These are phyloP conservation scores for Dillenia turbinata DNA, from an alignment of 164 flowering plant genomes.

Conservation along the genomic window DNA sequence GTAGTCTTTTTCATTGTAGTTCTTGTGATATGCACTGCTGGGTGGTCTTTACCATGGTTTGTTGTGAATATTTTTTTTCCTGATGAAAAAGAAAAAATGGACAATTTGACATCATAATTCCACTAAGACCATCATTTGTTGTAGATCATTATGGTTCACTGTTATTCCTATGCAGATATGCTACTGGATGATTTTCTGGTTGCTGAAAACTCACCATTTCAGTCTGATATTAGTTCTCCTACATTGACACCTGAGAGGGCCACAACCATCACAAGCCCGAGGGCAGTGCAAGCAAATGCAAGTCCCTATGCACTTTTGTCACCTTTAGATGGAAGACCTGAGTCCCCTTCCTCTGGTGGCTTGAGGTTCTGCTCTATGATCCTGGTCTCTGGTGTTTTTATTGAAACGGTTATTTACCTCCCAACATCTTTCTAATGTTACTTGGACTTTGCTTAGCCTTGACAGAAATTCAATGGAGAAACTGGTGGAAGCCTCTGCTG, in stretches of 20 bases:
- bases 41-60: too few species aligned
- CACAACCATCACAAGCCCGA: conserved; percentile 35
- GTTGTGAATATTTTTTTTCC: too few species aligned
- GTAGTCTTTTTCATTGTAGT: too few species aligned
- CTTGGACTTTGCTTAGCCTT: conserved; percentile 30
- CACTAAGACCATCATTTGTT: not conserved
- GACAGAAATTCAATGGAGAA: conserved; percentile 77
- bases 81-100: too few species aligned
- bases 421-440: not conserved
- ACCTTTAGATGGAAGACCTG: conserved; percentile 30
- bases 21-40: too few species aligned
- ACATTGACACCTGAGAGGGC: conserved; percentile 50
- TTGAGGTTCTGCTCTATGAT: conserved; percentile 40
- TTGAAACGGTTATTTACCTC: not conserved
- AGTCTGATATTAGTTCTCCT: conserved; percentile 55
- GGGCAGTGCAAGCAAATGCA: conserved; percentile 25
- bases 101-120: not conserved
- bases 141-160: not conserved
- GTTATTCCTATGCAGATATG: conserved; percentile 47
- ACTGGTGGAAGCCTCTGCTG: conserved; percentile 85
- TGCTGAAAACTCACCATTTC: conserved; percentile 84
- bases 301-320: conserved; percentile 16
- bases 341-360: conserved; percentile 30
- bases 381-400: not conserved
- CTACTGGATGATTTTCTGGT: conserved; percentile 83